A percentile compares a stretch with the other conserved stretches of the same genome.
These are phyloP conservation scores for Tuber microsphaerosporum DNA, from an alignment of 495 filamentous ascomycete genomes.

Conservation along the genomic window DNA sequence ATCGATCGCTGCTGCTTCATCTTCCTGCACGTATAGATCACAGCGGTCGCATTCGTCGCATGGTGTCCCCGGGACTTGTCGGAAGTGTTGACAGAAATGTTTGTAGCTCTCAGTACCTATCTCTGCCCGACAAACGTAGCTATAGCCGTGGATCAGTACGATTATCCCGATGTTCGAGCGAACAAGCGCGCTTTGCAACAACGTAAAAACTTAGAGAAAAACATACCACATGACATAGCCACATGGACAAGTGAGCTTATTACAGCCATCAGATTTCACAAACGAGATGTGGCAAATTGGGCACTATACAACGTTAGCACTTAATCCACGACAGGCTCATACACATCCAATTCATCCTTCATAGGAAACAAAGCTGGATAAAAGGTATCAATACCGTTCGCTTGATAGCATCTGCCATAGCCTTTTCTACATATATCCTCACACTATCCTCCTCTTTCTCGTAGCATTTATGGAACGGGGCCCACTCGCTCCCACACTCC, in stretches of 20 bases:
- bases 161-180: not conserved
- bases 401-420: conserved; percentile 88
- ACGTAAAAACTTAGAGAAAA: conserved; percentile 43
- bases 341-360: not conserved
- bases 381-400: conserved; percentile 51
- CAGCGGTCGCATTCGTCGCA: conserved; percentile 79
- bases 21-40: conserved; percentile 80
- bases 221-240: conserved; percentile 97
- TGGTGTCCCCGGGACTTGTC: conserved; percentile 60
- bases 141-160: not conserved
- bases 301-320: conserved; percentile 46
- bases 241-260: conserved; percentile 95
- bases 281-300: conserved; percentile 83
- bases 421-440: conserved; percentile 78
- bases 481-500: conserved; percentile 60
- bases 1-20: conserved; percentile 69
- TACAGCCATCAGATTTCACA: conserved; percentile 87
- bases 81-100: conserved; percentile 94
- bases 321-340: not conserved
- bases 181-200: not conserved
- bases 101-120: conserved; percentile 58
- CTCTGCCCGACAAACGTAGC: conserved; percentile 42
- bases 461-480: conserved; percentile 61
- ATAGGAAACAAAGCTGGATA: not conserved
- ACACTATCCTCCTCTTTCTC: conserved; percentile 60